Conservation (phyloP, 2,329 filamentous ascomycete genomes). For the Helotiales sp. region DNA sequence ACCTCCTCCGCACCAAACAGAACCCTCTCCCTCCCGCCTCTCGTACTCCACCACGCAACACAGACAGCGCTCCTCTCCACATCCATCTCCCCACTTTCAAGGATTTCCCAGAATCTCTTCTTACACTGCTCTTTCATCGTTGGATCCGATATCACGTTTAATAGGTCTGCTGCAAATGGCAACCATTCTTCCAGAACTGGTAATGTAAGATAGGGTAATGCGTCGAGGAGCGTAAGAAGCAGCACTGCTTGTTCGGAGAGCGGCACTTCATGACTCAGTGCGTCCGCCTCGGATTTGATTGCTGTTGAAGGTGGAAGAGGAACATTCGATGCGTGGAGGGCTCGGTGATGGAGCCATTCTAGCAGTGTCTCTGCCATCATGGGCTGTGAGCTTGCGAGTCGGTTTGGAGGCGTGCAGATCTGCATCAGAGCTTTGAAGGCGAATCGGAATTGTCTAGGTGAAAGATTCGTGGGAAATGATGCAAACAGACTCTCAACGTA, state of each 20-base stretch:
- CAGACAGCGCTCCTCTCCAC: conserved; percentile 64
- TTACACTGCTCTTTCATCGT: conserved; percentile 58
- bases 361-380: conserved; percentile 64
- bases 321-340: conserved; percentile 52
- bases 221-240: conserved; percentile 63
- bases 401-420: conserved; percentile 64
- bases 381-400: conserved; percentile 60
- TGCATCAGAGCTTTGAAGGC: conserved; percentile 69
- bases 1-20: conserved; percentile 22
- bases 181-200: conserved; percentile 65
- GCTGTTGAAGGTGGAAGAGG: conserved; percentile 36
- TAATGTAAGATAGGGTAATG: conserved; percentile 60
- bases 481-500: conserved; percentile 68
- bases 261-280: conserved; percentile 37
- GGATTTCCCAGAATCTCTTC: conserved; percentile 65
- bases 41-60: conserved; percentile 67
- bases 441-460: conserved; percentile 67
- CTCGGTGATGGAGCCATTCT: conserved; percentile 62
- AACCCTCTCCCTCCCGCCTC: conserved; percentile 40
- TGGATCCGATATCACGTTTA: conserved; percentile 55
- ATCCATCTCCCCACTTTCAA: conserved; percentile 68
- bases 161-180: conserved; percentile 58
- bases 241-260: conserved; percentile 62
- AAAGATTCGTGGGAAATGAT: conserved; percentile 66
- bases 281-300: conserved; percentile 33